Conservation (phyloP, 805 yeast species). For the Nakazawaea populi region DNA sequence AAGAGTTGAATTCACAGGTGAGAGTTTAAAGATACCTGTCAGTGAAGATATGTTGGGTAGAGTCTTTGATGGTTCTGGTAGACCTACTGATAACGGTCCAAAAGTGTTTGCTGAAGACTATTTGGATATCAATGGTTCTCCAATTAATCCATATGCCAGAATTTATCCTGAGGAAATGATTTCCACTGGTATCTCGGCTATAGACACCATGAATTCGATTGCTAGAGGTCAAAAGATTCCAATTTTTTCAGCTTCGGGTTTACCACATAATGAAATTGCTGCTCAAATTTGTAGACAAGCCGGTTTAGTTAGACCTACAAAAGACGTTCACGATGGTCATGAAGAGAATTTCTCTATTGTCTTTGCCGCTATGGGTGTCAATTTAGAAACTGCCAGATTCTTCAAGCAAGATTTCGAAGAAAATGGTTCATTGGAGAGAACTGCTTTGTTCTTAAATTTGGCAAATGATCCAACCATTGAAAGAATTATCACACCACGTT, state of each 20-base stretch:
- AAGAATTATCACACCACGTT: slow-evolving; percentile 98
- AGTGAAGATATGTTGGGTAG: slow-evolving; percentile 97
- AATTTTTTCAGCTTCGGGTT: slow-evolving; percentile 97
- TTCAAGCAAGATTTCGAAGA: slow-evolving; percentile 99
- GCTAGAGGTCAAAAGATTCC: slow-evolving; percentile 99
- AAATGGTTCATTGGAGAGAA: slow-evolving; percentile 97
- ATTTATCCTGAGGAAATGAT: slow-evolving; percentile 99
- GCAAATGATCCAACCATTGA: slow-evolving; percentile 99
- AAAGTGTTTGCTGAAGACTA: slow-evolving; percentile 98
- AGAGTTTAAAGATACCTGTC: slow-evolving; percentile 87
- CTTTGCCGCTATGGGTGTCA: slow-evolving; percentile 99
- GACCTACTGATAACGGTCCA: slow-evolving; percentile 98
- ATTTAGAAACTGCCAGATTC: slow-evolving; percentile 96
- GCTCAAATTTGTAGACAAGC: slow-evolving; percentile 99
- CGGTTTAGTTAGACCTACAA: slow-evolving; percentile 97
- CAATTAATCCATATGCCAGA: slow-evolving; percentile 97
- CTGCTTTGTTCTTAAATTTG: slow-evolving; percentile 90
- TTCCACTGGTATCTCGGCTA: slow-evolving; percentile 97
- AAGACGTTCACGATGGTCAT: slow-evolving; percentile 99
- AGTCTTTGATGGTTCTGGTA: slow-evolving; percentile 97
- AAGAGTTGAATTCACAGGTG: slow-evolving; percentile 94
- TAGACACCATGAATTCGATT: slow-evolving; percentile 98
- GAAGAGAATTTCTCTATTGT: slow-evolving; percentile 99
- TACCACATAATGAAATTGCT: slow-evolving; percentile 99
- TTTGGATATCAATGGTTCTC: slow-evolving; percentile 97